Evolutionary conservation across 129 eudicot genomes (phyloP).

Genomic region (Centaurea solstitialis): DNA sequence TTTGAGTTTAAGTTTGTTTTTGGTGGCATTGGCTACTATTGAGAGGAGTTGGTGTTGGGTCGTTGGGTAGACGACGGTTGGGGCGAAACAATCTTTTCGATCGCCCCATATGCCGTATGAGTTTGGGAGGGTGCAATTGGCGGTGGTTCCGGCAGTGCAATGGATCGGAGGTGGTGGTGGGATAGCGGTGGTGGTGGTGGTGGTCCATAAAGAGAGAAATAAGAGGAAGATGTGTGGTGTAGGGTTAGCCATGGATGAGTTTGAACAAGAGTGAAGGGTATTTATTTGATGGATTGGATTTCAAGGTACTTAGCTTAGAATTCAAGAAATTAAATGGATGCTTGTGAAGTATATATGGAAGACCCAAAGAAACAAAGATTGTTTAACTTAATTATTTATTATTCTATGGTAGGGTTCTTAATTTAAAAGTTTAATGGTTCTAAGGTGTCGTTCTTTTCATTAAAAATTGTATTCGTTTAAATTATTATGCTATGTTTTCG

Average conservation of each 20-base stretch:
- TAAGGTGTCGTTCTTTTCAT: no score
- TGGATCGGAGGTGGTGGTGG: constrained; percentile 64
- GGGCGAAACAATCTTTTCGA: constrained; percentile 51
- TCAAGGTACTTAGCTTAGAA: constrained; percentile 2
- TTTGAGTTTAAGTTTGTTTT: constrained; percentile 53
- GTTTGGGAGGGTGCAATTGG: constrained; percentile 59
- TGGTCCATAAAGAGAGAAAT: constrained; percentile 8
- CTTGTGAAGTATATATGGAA: no score
- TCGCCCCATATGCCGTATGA: constrained; percentile 82
- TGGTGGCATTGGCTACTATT: constrained; percentile 56
- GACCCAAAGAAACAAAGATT: no score
- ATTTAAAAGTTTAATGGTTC: no score
- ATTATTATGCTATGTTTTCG: no score
- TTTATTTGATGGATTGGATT: not conserved
- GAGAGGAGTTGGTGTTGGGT: constrained; percentile 58
- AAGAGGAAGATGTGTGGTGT: not conserved
- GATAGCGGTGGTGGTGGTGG: constrained; percentile 36
- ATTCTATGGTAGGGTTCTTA: no score
- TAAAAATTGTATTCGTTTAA: no score
- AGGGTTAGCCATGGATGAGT: constrained; percentile 7
- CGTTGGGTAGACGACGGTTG: constrained; percentile 51
- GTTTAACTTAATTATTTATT: no score
- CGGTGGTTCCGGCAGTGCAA: constrained; percentile 33
- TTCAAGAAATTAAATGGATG: not conserved
- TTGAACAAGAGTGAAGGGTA: not conserved